Evolutionary conservation across 768 basidiomycete species (phyloP).

Genomic region (Suillus alpinus): DNA sequence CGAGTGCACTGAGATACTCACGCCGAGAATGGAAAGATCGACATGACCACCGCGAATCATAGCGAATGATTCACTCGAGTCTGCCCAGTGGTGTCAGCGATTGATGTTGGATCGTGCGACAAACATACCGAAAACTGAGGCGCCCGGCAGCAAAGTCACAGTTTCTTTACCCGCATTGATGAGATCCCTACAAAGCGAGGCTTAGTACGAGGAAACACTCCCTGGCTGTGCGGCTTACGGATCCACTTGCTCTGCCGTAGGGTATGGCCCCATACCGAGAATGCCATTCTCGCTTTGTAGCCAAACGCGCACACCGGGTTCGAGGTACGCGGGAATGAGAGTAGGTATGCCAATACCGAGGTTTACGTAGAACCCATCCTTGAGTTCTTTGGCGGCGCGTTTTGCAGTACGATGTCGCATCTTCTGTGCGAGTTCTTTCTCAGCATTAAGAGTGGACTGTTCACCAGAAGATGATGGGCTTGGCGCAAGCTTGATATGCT

Average conservation of each 20-base stretch:
- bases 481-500: slow-evolving; percentile 66
- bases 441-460: slow-evolving; percentile 36
- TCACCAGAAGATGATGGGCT: slow-evolving; percentile 31
- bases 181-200: slow-evolving; percentile 56
- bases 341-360: slow-evolving; percentile 92
- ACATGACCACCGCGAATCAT: slow-evolving; percentile 99
- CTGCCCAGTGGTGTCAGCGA: slow-evolving; percentile 32
- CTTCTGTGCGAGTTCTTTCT: slow-evolving; percentile 51
- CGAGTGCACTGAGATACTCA: slow-evolving; percentile 35
- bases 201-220: slow-evolving; percentile 8
- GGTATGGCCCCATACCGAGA: slow-evolving; percentile 88
- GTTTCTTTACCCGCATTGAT: slow-evolving; percentile 97
- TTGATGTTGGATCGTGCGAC: background rate
- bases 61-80: slow-evolving; percentile 91
- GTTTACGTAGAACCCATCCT: slow-evolving; percentile 86
- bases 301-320: slow-evolving; percentile 78
- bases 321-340: slow-evolving; percentile 77
- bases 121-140: slow-evolving; percentile 79
- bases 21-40: slow-evolving; percentile 90
- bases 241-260: slow-evolving; percentile 74
- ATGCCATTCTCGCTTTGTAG: slow-evolving; percentile 91
- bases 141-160: slow-evolving; percentile 87
- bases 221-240: slow-evolving; percentile 50
- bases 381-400: slow-evolving; percentile 86
- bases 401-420: slow-evolving; percentile 75